These are phyloP conservation scores for Ogataea hybrid DNA, from an alignment of 1,139 yeast species.

Conservation along the genomic window DNA sequence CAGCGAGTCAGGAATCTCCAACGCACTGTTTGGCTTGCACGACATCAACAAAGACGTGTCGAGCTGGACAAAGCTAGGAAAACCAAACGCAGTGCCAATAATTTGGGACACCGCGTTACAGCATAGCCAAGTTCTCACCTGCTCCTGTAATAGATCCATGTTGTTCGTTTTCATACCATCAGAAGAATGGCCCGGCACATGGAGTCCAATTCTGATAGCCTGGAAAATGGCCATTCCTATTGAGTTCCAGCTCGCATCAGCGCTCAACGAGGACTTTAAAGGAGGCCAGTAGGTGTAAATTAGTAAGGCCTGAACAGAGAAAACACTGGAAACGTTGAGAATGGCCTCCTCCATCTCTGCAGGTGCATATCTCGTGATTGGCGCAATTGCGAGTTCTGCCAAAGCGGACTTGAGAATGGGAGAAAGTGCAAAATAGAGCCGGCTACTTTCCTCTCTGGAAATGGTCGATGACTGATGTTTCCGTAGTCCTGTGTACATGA, in stretches of 20 bases:
- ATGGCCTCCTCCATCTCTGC: conserved; percentile 67
- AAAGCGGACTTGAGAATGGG: conserved; percentile 71
- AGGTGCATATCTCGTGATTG: conserved; percentile 81
- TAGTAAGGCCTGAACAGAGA: conserved; percentile 89
- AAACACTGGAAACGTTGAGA: conserved; percentile 87
- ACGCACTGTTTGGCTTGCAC: conserved; percentile 36
- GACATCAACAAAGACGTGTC: conserved; percentile 67
- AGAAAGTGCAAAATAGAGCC: conserved; percentile 52
- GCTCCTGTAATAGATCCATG: conserved; percentile 62
- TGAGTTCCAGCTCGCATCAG: conserved; percentile 94
- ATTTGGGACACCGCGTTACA: conserved; percentile 89
- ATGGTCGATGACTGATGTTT: no score
- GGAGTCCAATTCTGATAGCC: conserved; percentile 88
- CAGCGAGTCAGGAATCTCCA: conserved; percentile 57
- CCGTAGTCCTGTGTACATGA: conserved; percentile 79
- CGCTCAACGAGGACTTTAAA: conserved; percentile 89
- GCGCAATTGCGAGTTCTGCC: conserved; percentile 86
- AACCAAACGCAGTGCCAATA: conserved; percentile 90
- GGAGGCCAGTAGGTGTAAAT: conserved; percentile 88
- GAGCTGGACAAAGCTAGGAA: conserved; percentile 87
- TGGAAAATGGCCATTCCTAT: conserved; percentile 89
- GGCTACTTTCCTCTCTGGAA: conserved; percentile 34
- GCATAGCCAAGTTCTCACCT: conserved; percentile 86
- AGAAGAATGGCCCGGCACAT: conserved; percentile 67
- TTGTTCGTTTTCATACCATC: conserved; percentile 37